Evolutionary conservation across 106 monocot species (phyloP), one percentile per base, ranked within the genome.

Genomic region (Hemerocallis citrina): DNA sequence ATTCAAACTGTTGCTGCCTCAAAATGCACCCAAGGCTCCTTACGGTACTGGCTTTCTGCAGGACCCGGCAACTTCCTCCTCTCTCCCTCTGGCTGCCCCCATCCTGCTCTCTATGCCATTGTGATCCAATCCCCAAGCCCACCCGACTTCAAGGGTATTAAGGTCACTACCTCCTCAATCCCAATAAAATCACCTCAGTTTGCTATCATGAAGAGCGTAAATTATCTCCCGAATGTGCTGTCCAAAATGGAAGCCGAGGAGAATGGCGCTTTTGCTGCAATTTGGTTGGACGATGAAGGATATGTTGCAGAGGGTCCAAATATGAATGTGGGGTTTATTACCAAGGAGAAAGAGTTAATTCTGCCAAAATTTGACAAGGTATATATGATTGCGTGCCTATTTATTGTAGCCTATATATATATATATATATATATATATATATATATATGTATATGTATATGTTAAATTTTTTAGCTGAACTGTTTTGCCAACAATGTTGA

Each of bases 231-330:
- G 3, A 95, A 95, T 69, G 94, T 47, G 4, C 75, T 95, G 10
- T 83, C 80, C 5, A 95, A 89, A 57, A 86, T 95, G 83, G 83
- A 89, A 79, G 94, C 89, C 9, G 94, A 95, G 57, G 89, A 89
- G 35, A 83, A 72, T 62, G 83, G 70, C 19, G 75, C 75, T 19
- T 95, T 73, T 72, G 83, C 77, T 7, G 94, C 75, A 7, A 89
- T 95, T 46, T 95, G 94, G 94, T 61, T 95, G 25, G 89, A 95
- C 55, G 83, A 89, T 58, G 75, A 80, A 57, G 94, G 86, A 0
- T 86, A 83, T 57, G 55, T 95, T 22, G 89, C 89, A 3, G 94
- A 95, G 69, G 94, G 89, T 17, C 86, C 89, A 23, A 95, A 83
- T 57, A 95, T 95, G 94, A 95, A 95, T 68, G 89, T 86, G 7